These are phyloP conservation scores for Heliocybe sulcata DNA, from an alignment of 1,284 basidiomycete genomes.

Conservation along the genomic window DNA sequence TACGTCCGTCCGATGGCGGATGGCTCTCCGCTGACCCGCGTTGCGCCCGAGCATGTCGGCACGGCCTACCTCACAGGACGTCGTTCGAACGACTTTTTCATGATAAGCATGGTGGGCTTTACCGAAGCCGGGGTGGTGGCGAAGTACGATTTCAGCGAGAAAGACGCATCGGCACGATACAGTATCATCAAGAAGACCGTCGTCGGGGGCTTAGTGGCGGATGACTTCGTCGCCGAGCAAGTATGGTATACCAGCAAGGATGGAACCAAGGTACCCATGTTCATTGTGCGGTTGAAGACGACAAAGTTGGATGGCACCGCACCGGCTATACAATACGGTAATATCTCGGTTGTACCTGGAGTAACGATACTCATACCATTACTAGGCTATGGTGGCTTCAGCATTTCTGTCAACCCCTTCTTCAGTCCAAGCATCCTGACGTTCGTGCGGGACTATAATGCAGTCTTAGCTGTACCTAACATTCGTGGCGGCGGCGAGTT, in stretches of 20 bases:
- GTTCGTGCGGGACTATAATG: constrained; percentile 70
- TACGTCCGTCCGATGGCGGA: constrained; percentile 60
- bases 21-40: constrained; percentile 49
- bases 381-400: constrained; percentile 76
- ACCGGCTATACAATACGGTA: constrained; percentile 75
- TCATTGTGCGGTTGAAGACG: constrained; percentile 72
- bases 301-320: constrained; percentile 72
- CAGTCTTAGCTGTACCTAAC: constrained; percentile 67
- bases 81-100: constrained; percentile 59
- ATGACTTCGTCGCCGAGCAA: constrained; percentile 72
- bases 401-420: constrained; percentile 63
- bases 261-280: constrained; percentile 82
- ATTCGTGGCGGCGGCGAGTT: constrained; percentile 84
- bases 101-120: constrained; percentile 64
- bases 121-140: constrained; percentile 68
- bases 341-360: constrained; percentile 12
- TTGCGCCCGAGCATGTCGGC: constrained; percentile 70
- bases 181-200: constrained; percentile 53
- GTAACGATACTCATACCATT: not conserved
- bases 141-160: constrained; percentile 48
- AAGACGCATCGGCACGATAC: constrained; percentile 43
- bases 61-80: constrained; percentile 48
- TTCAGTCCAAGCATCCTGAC: constrained; percentile 74
- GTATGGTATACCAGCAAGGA: constrained; percentile 78
- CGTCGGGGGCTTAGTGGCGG: constrained; percentile 58